These are phyloP conservation scores for Diutina siamensis DNA, from an alignment of 1,139 yeast genomes.

Conservation along the genomic window DNA sequence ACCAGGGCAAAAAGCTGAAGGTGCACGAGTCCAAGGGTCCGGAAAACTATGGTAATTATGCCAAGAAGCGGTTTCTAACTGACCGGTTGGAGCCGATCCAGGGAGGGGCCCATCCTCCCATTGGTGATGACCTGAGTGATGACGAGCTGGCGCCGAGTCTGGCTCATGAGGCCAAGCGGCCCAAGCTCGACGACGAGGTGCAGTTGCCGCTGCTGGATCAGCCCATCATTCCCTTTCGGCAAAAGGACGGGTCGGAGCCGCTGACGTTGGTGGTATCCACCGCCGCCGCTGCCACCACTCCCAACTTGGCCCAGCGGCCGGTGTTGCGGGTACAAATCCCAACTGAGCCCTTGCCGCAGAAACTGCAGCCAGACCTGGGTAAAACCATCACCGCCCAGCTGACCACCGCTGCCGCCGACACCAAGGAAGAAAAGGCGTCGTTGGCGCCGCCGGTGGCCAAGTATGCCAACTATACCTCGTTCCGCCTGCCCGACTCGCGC, in stretches of 20 bases:
- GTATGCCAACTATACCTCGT: conserved; percentile 3
- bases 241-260: not conserved
- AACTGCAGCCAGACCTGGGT: not conserved
- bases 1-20: conserved; percentile 20
- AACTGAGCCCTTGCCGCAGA: conserved; percentile 16
- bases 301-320: conserved; percentile 23
- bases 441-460: conserved; percentile 5
- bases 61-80: conserved; percentile 16
- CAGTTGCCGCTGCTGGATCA: not conserved
- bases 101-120: too few relatives aligned
- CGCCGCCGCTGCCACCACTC: not conserved
- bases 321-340: conserved; percentile 42
- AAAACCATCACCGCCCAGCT: conserved; percentile 1
- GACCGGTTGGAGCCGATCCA: not conserved
- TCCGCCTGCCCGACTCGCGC: conserved; percentile 3
- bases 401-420: not conserved
- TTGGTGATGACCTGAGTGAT: not conserved
- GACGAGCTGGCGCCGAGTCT: not conserved
- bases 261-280: not conserved
- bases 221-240: not conserved
- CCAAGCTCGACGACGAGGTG: not conserved
- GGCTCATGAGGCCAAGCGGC: not conserved
- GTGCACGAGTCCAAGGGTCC: conserved; percentile 54
- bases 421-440: not conserved
- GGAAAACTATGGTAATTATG: conserved; percentile 40